Evolutionary conservation across 139 green algal genomes (phyloP).

Genomic region (Closterium sp.): DNA sequence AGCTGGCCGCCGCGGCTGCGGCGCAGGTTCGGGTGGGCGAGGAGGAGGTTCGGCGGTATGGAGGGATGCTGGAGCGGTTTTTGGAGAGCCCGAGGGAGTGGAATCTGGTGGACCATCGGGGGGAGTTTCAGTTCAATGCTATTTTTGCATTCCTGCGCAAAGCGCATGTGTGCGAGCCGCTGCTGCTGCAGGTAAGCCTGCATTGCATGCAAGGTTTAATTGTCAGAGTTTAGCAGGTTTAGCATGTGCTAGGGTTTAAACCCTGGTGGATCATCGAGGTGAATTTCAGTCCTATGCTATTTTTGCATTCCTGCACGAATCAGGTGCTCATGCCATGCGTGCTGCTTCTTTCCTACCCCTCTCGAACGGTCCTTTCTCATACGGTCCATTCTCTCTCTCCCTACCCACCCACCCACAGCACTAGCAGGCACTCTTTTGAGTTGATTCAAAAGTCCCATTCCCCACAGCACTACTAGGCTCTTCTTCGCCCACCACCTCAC

Average conservation of each 20-base stretch:
- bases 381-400: too few species aligned
- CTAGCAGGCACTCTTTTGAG: too few species aligned
- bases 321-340: too few species aligned
- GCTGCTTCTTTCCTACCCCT: too few species aligned
- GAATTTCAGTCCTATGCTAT: neutral
- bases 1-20: neutral
- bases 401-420: too few species aligned
- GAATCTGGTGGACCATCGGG: neutral
- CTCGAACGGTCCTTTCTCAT: too few species aligned
- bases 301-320: too few species aligned
- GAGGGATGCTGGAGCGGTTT: neutral
- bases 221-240: neutral
- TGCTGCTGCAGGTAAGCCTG: neutral
- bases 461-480: too few species aligned
- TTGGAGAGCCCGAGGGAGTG: neutral
- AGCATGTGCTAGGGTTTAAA: neutral
- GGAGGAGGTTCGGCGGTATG: neutral
- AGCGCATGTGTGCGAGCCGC: neutral
- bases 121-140: neutral
- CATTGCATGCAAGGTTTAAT: neutral
- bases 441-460: too few species aligned
- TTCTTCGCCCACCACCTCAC: too few species aligned
- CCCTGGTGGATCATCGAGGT: too few species aligned
- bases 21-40: neutral
- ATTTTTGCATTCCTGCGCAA: neutral